Conservation (phyloP, 23 red algal species). For the Cyanidiococcus yangmingshanensis region DNA sequence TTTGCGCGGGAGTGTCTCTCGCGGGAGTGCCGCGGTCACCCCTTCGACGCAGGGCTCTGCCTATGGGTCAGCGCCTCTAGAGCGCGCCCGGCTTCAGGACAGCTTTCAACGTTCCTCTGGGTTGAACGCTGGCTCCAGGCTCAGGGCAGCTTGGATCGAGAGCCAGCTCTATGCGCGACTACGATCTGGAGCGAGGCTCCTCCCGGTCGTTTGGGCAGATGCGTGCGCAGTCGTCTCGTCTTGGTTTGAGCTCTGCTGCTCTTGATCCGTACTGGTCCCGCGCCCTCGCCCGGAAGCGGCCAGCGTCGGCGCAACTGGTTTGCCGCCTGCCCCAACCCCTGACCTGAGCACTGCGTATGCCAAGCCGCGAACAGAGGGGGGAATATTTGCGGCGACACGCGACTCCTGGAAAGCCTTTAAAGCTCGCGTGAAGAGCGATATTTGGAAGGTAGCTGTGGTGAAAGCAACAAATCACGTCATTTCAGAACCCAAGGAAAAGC, state of each 20-base stretch:
- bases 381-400: constrained; percentile 12
- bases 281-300: not conserved
- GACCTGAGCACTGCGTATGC: not conserved
- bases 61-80: not conserved
- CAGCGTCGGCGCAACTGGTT: not conserved
- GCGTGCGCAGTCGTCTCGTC: not conserved
- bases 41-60: not conserved
- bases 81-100: not conserved
- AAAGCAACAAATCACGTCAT: constrained; percentile 83
- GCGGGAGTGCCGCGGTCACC: not conserved
- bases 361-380: constrained; percentile 5
- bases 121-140: not conserved
- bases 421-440: constrained; percentile 69
- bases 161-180: not conserved
- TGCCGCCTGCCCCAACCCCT: not conserved
- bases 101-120: not conserved
- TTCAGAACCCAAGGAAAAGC: constrained; percentile 72
- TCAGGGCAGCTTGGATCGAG: not conserved
- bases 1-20: not conserved
- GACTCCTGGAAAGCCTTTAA: constrained; percentile 25
- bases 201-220: not conserved
- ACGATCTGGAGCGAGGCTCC: not conserved
- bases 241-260: not conserved
- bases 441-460: constrained; percentile 81
- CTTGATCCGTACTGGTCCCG: not conserved